phyloP scores from a whole-genome alignment of 169 alveolate genomes.

The Eimeria praecox region DNA sequence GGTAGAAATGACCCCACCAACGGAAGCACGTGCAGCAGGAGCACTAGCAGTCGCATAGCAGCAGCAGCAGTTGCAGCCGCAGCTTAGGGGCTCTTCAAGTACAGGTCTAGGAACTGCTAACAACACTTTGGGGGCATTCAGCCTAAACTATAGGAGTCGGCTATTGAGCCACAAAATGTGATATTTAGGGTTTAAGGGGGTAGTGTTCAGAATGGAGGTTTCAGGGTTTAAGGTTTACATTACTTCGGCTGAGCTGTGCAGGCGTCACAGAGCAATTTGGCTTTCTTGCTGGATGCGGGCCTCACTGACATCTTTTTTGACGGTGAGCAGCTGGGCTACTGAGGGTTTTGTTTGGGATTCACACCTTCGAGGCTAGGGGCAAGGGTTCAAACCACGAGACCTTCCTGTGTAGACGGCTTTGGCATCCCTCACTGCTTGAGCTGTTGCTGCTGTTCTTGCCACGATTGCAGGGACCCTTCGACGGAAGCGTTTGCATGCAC shows the following conservation, averaged over 20 bases:
- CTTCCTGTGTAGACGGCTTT: not conserved
- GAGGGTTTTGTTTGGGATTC: not conserved
- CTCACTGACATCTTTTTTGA: slow-evolving; percentile 47
- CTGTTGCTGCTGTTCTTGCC: slow-evolving; percentile 17
- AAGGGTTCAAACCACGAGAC: not conserved
- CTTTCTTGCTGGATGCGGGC: slow-evolving; percentile 84
- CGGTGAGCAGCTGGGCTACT: not conserved
- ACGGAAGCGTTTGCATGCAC: slow-evolving; percentile 73
- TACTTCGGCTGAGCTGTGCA: not conserved
- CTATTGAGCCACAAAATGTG: not conserved
- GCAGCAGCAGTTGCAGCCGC: too few relatives aligned
- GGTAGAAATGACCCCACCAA: slow-evolving; percentile 25
- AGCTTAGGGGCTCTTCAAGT: too few relatives aligned
- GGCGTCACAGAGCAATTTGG: slow-evolving; percentile 85
- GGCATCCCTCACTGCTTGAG: not conserved
- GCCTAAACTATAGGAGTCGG: not conserved
- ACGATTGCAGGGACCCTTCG: slow-evolving; percentile 49
- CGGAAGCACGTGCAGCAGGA: not conserved
- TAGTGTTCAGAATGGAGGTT: not conserved
- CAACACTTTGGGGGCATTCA: not conserved
- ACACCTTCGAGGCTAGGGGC: not conserved
- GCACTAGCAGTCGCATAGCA: not conserved
- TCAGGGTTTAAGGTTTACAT: slow-evolving; percentile 3
- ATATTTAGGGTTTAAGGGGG: not conserved
- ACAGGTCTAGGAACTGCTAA: not conserved